These are phyloP conservation scores for Rhypophila decipiens DNA, from an alignment of 495 filamentous ascomycete species.

Conservation along the genomic window DNA sequence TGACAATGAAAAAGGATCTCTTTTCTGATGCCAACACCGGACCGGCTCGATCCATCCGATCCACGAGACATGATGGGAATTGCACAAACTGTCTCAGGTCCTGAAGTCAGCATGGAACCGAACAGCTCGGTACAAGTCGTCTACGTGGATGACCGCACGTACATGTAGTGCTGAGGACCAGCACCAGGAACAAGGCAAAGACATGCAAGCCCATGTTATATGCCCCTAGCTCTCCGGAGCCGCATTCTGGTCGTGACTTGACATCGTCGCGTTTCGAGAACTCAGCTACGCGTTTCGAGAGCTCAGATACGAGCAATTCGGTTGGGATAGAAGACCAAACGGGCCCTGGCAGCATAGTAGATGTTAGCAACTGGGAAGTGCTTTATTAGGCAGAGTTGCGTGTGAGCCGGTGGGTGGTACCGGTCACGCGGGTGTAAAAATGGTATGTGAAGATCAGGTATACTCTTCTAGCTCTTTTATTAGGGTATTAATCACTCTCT, in stretches of 20 bases:
- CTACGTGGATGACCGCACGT: too few species aligned
- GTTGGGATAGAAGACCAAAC: slow-evolving; percentile 46
- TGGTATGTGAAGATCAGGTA: too few species aligned
- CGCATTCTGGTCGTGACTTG: slow-evolving; percentile 56
- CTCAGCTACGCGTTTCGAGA: slow-evolving; percentile 34
- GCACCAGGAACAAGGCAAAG: slow-evolving; percentile 69
- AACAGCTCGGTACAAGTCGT: too few species aligned
- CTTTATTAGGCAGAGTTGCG: too few species aligned
- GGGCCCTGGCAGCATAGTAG: slow-evolving; percentile 11
- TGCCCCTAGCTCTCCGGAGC: slow-evolving; percentile 50
- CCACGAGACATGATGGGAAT: slow-evolving; percentile 53
- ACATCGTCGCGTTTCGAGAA: slow-evolving; percentile 8
- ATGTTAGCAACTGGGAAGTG: slow-evolving; percentile 4
- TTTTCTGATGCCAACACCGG: too few species aligned
- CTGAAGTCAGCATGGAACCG: too few species aligned
- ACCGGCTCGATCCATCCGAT: too few species aligned
- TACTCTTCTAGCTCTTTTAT: too few species aligned
- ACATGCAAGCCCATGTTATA: slow-evolving; percentile 69
- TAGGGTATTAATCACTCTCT: too few species aligned
- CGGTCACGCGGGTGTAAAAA: too few species aligned
- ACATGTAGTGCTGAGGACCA: slow-evolving; percentile 68
- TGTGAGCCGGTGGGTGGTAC: too few species aligned
- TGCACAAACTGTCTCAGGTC: slow-evolving; percentile 56
- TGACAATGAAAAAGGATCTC: slow-evolving; percentile 71
- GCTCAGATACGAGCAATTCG: slow-evolving; percentile 44